phyloP scores from a whole-genome alignment of 2,329 filamentous ascomycete genomes.

The Lithohypha guttulata region DNA sequence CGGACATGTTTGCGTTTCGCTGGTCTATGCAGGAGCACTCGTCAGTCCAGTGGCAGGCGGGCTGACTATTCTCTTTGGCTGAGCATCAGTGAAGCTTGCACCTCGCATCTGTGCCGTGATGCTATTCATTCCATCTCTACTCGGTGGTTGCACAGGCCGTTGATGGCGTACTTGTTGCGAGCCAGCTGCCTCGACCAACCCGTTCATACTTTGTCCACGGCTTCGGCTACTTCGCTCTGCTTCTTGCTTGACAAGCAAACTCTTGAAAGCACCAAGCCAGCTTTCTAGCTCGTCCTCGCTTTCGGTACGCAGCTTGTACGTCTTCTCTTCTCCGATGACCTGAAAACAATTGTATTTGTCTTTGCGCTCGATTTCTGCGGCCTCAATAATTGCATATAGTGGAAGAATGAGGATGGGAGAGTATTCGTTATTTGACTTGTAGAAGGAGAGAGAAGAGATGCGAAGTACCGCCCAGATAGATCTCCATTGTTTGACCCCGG shows the following conservation, averaged over 20 bases:
- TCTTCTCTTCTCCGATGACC: slow-evolving; percentile 86
- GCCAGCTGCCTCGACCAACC: not conserved
- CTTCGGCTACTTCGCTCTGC: slow-evolving; percentile 2
- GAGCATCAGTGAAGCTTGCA: not conserved
- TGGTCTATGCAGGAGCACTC: no score
- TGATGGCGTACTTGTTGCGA: not conserved
- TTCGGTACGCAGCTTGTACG: slow-evolving; percentile 62
- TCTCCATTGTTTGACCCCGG: slow-evolving; percentile 87
- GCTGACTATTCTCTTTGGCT: not conserved
- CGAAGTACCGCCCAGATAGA: slow-evolving; percentile 86
- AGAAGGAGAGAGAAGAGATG: slow-evolving; percentile 72
- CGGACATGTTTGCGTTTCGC: no score
- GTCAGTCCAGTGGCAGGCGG: not conserved
- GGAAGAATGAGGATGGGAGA: slow-evolving; percentile 72
- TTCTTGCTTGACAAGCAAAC: slow-evolving; percentile 29
- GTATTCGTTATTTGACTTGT: slow-evolving; percentile 89
- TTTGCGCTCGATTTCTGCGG: slow-evolving; percentile 80
- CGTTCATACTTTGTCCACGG: not conserved
- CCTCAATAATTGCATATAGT: slow-evolving; percentile 70
- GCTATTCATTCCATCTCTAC: not conserved
- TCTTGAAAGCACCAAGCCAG: slow-evolving; percentile 79
- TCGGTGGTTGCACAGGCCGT: not conserved
- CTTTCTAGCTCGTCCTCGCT: slow-evolving; percentile 74
- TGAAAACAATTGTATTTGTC: slow-evolving; percentile 83
- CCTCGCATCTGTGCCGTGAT: not conserved